phyloP scores from a whole-genome alignment of 192 early-diverging fungal genomes.

The Ambispora gerdemannii region DNA sequence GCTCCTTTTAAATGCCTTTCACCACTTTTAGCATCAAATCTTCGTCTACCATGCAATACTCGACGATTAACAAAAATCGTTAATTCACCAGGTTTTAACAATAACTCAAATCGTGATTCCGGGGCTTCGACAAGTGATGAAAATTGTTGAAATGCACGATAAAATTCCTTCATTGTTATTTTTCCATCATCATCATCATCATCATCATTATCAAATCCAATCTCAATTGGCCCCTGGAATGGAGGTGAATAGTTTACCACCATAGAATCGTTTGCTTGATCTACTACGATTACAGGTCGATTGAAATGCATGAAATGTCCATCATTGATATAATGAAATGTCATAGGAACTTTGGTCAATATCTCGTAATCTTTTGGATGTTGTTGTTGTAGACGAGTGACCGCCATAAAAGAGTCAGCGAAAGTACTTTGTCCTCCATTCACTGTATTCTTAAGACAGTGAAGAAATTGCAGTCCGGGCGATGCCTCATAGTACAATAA shows the following conservation, averaged over 20 bases:
- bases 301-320: conserved; percentile 71
- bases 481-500: conserved; percentile 80
- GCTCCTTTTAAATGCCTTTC: conserved; percentile 74
- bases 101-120: conserved; percentile 54
- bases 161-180: conserved; percentile 56
- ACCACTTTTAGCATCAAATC: conserved; percentile 68
- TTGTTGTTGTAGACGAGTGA: conserved; percentile 51
- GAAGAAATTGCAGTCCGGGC: conserved; percentile 77
- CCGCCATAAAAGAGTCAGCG: conserved; percentile 69
- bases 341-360: conserved; percentile 57
- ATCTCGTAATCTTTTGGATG: conserved; percentile 61
- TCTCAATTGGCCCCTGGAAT: conserved; percentile 73
- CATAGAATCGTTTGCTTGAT: conserved; percentile 38
- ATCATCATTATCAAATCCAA: conserved; percentile 3
- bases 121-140: conserved; percentile 55
- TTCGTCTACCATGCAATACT: conserved; percentile 72
- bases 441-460: conserved; percentile 74
- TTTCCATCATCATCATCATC: conserved; percentile 38
- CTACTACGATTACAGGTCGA: conserved; percentile 60
- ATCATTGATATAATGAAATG: conserved; percentile 79
- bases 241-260: conserved; percentile 78
- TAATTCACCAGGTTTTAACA: conserved; percentile 64
- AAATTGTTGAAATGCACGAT: conserved; percentile 63
- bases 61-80: conserved; percentile 79
- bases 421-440: conserved; percentile 71